A percentile compares a stretch with the other conserved stretches of the same genome.
Conservation (phyloP, 1,284 basidiomycete species). For the Trametes pubescens region DNA sequence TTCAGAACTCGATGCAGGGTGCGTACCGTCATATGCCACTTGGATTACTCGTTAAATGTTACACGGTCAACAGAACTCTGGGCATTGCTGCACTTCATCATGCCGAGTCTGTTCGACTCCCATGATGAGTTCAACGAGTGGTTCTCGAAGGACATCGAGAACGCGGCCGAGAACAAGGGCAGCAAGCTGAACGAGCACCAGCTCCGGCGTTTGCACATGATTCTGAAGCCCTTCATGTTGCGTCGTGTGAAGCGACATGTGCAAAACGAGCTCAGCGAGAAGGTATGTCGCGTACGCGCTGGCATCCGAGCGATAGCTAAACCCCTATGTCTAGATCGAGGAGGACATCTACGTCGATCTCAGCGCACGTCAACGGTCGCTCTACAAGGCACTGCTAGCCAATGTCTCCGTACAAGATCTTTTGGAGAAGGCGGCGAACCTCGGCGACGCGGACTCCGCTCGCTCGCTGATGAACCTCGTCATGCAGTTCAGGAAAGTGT, state of each 20-base stretch:
- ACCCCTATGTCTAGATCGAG: conserved; percentile 75
- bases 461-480: conserved; percentile 98
- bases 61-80: conserved; percentile 80
- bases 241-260: conserved; percentile 98
- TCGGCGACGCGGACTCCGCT: conserved; percentile 90
- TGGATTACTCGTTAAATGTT: background rate
- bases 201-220: conserved; percentile 96
- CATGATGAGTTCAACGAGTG: conserved; percentile 99
- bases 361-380: conserved; percentile 91
- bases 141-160: conserved; percentile 99
- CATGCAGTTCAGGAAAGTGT: conserved; percentile 99
- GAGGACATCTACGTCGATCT: conserved; percentile 96
- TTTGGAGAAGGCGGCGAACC: conserved; percentile 90
- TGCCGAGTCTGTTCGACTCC: conserved; percentile 99
- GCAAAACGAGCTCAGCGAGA: conserved; percentile 99
- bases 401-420: conserved; percentile 97
- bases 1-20: conserved; percentile 99
- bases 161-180: conserved; percentile 90
- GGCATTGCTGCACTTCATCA: conserved; percentile 99
- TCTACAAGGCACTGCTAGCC: conserved; percentile 91
- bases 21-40: conserved; percentile 33
- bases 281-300: conserved; percentile 59
- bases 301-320: background rate
- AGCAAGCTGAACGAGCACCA: conserved; percentile 96
- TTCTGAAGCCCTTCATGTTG: conserved; percentile 99